phyloP scores from a whole-genome alignment of 805 yeast species.

The Barnettozyma salicaria region DNA sequence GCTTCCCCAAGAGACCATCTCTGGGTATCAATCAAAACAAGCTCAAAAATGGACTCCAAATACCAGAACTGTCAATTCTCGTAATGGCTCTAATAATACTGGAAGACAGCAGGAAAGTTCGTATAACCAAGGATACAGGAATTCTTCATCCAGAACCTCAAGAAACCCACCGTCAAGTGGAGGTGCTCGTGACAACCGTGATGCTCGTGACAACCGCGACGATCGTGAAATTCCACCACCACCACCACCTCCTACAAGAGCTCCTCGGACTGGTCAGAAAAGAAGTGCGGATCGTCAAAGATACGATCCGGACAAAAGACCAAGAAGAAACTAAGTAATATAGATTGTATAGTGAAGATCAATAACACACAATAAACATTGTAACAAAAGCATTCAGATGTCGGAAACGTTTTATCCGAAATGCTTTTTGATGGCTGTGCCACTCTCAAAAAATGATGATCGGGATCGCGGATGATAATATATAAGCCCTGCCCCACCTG shows the following conservation, averaged over 20 bases:
- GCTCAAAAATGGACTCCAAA: constrained; percentile 8
- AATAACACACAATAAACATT: no score
- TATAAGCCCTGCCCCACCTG: no score
- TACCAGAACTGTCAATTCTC: constrained; percentile 1
- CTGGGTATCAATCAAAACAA: constrained; percentile 5
- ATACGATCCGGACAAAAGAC: constrained; percentile 9
- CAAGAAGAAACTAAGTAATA: constrained; percentile 11
- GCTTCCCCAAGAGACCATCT: constrained; percentile 8
- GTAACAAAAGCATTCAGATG: no score
- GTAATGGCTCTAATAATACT: background rate
- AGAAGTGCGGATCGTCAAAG: constrained; percentile 6
- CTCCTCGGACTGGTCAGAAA: constrained; percentile 2
- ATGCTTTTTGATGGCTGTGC: no score
- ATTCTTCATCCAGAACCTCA: no score
- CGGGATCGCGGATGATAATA: no score
- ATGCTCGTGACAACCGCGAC: no score
- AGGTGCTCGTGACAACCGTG: no score
- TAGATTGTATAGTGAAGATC: no score
- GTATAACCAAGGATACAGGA: constrained; percentile 9
- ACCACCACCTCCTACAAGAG: constrained; percentile 13
- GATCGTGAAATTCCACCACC: constrained; percentile 19
- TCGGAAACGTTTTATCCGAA: no score
- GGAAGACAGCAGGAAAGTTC: background rate
- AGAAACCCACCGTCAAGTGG: no score
- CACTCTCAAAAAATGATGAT: no score